Conservation (phyloP, 371 early-diverging fungal genomes). For the Mucor piriformis region DNA sequence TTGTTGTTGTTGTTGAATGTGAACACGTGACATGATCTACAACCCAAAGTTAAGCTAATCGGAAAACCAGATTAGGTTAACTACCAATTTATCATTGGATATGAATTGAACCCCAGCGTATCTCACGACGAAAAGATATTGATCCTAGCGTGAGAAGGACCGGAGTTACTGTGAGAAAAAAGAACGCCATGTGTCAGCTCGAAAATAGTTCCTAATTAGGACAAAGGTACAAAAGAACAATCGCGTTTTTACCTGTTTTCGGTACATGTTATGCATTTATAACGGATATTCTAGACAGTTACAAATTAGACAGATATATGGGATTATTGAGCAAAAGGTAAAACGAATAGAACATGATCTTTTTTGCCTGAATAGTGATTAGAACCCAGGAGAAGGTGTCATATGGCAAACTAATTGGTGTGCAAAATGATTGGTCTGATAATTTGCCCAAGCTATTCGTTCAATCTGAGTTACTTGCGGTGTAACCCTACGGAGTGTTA, state of each 20-base stretch:
- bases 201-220: slow-evolving; percentile 4
- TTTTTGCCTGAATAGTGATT: background rate
- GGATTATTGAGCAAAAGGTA: background rate
- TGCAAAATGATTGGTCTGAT: slow-evolving; percentile 2
- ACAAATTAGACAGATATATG: too few species aligned
- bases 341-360: too few species aligned
- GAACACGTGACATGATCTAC: too few species aligned
- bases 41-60: background rate
- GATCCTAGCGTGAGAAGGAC: slow-evolving; percentile 23
- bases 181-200: slow-evolving; percentile 11
- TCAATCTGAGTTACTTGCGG: slow-evolving; percentile 7
- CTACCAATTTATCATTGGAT: background rate
- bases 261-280: background rate
- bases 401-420: slow-evolving; percentile 10
- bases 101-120: background rate
- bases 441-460: slow-evolving; percentile 1
- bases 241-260: background rate
- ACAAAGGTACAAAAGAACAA: background rate
- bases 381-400: slow-evolving; percentile 8
- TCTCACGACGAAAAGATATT: background rate
- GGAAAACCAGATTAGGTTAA: background rate
- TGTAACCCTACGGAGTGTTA: background rate
- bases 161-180: slow-evolving; percentile 23
- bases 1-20: too few species aligned
- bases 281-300: background rate